These are phyloP conservation scores for Fragilaria crotonensis DNA, from an alignment of 108 stramenopile genomes.

Conservation along the genomic window DNA sequence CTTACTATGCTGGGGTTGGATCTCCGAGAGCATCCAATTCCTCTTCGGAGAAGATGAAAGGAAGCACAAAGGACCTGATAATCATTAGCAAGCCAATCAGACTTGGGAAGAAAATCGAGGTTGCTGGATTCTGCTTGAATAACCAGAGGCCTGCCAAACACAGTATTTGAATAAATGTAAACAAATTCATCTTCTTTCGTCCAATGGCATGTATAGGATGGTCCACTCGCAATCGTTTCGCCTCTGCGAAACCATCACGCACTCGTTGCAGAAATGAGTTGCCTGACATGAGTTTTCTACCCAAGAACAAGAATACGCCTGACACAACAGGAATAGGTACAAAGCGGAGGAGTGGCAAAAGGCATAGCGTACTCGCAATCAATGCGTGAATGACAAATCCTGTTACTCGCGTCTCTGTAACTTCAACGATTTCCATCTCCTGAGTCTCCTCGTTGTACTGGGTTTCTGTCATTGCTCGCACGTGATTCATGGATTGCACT, in stretches of 20 bases:
- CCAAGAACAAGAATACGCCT: slow-evolving; percentile 92
- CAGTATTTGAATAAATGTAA: slow-evolving; percentile 53
- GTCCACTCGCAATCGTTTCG: slow-evolving; percentile 37
- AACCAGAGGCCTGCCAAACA: slow-evolving; percentile 81
- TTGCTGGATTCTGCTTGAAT: slow-evolving; percentile 83
- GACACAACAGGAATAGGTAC: slow-evolving; percentile 92
- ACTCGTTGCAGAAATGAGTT: slow-evolving; percentile 72
- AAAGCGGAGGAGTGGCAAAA: slow-evolving; percentile 70
- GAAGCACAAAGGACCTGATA: slow-evolving; percentile 69
- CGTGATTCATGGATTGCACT: slow-evolving; percentile 91
- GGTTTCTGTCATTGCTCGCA: slow-evolving; percentile 80
- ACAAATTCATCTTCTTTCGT: slow-evolving; percentile 61
- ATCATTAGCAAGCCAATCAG: slow-evolving; percentile 88
- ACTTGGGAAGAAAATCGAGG: slow-evolving; percentile 93
- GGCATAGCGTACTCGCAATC: slow-evolving; percentile 63
- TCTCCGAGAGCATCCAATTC: slow-evolving; percentile 77
- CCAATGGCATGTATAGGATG: slow-evolving; percentile 72
- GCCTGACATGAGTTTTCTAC: slow-evolving; percentile 79
- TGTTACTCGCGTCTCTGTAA: slow-evolving; percentile 87
- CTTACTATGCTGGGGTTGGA: slow-evolving; percentile 32
- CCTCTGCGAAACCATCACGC: slow-evolving; percentile 62
- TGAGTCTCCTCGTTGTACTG: slow-evolving; percentile 67
- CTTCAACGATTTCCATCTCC: slow-evolving; percentile 60
- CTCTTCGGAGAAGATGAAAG: slow-evolving; percentile 68
- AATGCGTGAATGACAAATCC: slow-evolving; percentile 89